A percentile compares a stretch with the other conserved stretches of the same genome.
phyloP scores from a whole-genome alignment of 768 basidiomycete species.

The Chalciporus piperatus region DNA sequence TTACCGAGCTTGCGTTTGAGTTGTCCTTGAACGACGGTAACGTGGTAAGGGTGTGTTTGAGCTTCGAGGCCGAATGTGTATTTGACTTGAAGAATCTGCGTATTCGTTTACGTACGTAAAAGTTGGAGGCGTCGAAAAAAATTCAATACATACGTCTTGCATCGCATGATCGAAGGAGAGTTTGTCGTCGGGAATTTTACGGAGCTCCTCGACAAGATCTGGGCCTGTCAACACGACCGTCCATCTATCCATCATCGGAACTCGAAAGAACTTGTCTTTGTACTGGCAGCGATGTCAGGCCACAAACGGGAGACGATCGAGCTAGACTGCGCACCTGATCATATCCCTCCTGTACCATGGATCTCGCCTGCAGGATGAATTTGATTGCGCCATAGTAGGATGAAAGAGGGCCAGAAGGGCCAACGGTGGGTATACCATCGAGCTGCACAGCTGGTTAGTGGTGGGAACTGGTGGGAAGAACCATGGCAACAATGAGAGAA shows the following conservation, averaged over 20 bases:
- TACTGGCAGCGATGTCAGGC: conserved; percentile 24
- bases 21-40: conserved; percentile 29
- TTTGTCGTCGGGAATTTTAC: conserved; percentile 45
- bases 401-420: conserved; percentile 32
- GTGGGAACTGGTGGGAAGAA: background rate
- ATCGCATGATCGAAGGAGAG: conserved; percentile 42
- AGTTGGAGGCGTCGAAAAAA: conserved; percentile 2
- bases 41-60: conserved; percentile 35
- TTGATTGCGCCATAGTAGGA: conserved; percentile 32
- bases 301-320: background rate
- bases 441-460: conserved; percentile 20
- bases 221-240: conserved; percentile 41
- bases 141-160: conserved; percentile 33
- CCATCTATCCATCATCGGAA: conserved; percentile 45
- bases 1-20: conserved; percentile 34
- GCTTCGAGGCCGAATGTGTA: conserved; percentile 37
- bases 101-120: conserved; percentile 17
- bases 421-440: conserved; percentile 34
- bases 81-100: conserved; percentile 36
- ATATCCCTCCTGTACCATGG: conserved; percentile 38
- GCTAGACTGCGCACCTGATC: conserved; percentile 23
- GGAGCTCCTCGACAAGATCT: conserved; percentile 47
- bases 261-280: conserved; percentile 40
- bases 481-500: background rate
- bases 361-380: conserved; percentile 30